These are phyloP conservation scores for Phytophthora cajani DNA, from an alignment of 352 stramenopile species.

Conservation along the genomic window DNA sequence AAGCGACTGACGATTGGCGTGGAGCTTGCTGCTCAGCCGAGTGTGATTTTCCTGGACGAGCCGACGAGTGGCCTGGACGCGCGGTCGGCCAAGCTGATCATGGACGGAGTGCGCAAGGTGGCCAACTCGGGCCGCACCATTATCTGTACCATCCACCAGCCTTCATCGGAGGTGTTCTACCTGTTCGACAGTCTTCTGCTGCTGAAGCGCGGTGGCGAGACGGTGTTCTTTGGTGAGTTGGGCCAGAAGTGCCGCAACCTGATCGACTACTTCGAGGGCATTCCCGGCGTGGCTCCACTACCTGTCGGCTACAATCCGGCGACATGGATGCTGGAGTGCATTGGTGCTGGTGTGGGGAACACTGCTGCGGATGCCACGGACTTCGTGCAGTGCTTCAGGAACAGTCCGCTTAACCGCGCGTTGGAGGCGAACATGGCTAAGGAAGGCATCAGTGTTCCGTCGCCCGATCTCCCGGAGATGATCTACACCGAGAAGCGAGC, in stretches of 20 bases:
- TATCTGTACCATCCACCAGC: constrained; percentile 83
- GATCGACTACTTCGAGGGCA: constrained; percentile 31
- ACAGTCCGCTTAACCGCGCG: constrained; percentile 33
- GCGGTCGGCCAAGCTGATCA: constrained; percentile 10
- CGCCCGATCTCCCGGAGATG: constrained; percentile 25
- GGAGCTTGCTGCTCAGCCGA: constrained; percentile 55
- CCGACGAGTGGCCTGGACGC: constrained; percentile 16
- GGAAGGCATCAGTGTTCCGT: background rate
- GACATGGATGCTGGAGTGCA: constrained; percentile 86
- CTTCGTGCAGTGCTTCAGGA: background rate
- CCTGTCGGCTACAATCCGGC: constrained; percentile 53
- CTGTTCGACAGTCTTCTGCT: background rate
- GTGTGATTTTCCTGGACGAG: constrained; percentile 26
- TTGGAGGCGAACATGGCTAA: constrained; percentile 15
- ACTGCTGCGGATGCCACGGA: constrained; percentile 7
- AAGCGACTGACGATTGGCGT: constrained; percentile 62
- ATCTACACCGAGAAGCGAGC: constrained; percentile 39
- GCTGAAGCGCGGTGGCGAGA: background rate
- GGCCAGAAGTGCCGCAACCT: constrained; percentile 32
- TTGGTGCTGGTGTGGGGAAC: constrained; percentile 11
- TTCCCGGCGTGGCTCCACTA: constrained; percentile 39
- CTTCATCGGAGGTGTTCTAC: background rate
- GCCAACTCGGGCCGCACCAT: constrained; percentile 33
- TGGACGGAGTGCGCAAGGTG: constrained; percentile 17
- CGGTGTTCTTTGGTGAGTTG: constrained; percentile 22